Conservation (phyloP, 768 basidiomycete genomes). For the Boletellus emodensis region DNA sequence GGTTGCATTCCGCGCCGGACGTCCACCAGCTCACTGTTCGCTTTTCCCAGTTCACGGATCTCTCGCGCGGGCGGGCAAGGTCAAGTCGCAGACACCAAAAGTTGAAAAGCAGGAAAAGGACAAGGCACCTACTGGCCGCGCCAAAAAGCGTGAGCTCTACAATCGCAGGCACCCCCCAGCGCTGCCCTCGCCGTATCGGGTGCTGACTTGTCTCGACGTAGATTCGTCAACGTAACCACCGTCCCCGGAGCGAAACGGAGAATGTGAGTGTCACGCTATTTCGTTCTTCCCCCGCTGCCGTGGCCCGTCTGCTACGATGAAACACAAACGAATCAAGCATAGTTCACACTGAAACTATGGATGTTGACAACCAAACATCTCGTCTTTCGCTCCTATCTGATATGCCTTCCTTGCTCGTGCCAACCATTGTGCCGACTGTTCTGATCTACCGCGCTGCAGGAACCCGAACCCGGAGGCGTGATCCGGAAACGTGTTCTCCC, state of each 20-base stretch:
- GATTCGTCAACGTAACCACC: conserved; percentile 90
- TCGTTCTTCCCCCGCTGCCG: conserved; percentile 29
- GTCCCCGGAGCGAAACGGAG: conserved; percentile 85
- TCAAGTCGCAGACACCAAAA: conserved; percentile 97
- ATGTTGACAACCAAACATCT: conserved; percentile 85
- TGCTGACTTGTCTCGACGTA: conserved; percentile 21
- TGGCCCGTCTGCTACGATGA: conserved; percentile 18
- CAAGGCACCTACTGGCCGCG: conserved; percentile 93
- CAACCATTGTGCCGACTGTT: background rate
- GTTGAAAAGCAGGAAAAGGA: conserved; percentile 98
- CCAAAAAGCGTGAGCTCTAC: conserved; percentile 93
- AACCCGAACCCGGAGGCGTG: conserved; percentile 14
- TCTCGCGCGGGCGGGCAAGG: conserved; percentile 98
- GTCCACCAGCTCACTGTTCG: background rate
- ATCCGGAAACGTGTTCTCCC: background rate
- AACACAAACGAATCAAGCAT: conserved; percentile 56
- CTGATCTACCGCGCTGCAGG: conserved; percentile 13
- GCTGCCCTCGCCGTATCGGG: background rate
- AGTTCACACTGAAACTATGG: conserved; percentile 92
- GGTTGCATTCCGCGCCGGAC: background rate
- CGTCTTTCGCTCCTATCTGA: conserved; percentile 99
- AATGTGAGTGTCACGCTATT: conserved; percentile 69
- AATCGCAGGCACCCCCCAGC: conserved; percentile 71
- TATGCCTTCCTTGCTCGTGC: conserved; percentile 4
- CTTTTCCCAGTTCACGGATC: conserved; percentile 84